Evolutionary conservation across 148 eudicot species (phyloP), one percentile per base, ranked within the genome.

Genomic region (Vaccinium macrocarpon): DNA sequence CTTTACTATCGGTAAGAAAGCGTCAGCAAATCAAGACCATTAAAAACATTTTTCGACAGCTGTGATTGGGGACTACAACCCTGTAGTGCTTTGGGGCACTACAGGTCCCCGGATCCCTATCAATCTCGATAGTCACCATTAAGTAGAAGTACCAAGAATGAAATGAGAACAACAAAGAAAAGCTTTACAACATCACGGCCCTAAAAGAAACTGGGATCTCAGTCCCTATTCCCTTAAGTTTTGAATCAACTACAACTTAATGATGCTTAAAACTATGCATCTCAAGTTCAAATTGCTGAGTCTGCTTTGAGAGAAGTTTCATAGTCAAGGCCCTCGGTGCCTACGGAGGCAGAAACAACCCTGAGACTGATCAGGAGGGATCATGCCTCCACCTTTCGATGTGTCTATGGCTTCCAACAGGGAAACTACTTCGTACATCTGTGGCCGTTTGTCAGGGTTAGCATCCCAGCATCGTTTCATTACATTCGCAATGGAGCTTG

Each of bases 401-500:
- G 98, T 95, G 84, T 95, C 98, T 61, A 95, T 93, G 25, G 95
- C 95, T 87, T 93, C 98, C 87, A 93, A 82, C 91, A 95, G 78
- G 10, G 91, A 49, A 38, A 95, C 98, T 35, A 89, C 98, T 83
- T 93, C 98, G 48, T 93, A 93, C 98, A 93, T 95, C 87, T 95
- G 96, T 3, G 98, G 98, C 84, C 98, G 88, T 91, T 89, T 95
- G 89, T 95, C 96, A 4, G 98, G 93, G 87, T 91, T 95, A 9
- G 93, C 93, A 83, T 93, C 97, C 98, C 98, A 95, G 80, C 98
- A 95, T 64, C 95, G 89, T 88, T 91, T 95, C 98, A 95, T 95
- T 81, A 95, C 94, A 82, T 89, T 89, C 12, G 95, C 93, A 75
- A 95, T 84, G 78, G 98, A 85, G 78, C 93, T 91, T 10, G 98